Base-by-base conservation (phyloP, 2,329 filamentous ascomycete genomes). In the Colletotrichum limetticola region DNA sequence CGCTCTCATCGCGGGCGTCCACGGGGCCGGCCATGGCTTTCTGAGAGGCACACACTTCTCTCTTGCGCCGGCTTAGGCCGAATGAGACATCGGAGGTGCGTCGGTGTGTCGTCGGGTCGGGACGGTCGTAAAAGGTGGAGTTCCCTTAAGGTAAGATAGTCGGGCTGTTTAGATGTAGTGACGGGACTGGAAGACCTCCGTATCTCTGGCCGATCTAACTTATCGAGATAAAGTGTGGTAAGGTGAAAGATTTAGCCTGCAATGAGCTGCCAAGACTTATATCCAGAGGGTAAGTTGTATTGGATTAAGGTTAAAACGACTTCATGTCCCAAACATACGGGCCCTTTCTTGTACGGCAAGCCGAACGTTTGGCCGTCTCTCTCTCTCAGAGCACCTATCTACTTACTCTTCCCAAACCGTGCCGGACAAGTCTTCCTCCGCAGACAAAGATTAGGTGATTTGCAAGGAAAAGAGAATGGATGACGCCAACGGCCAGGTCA, bases 401-500 rank as follows among this genome's bases (percentile, higher is more conserved):
- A 32, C 30, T 32, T 32, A 32, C 30, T 24, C 30, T 32, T 42
- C 32, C 22, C 12, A 22, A 30, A 3, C 37, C 30, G 30, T 32
- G 30, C 56, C 60, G 66, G 66, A 66, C 60, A 66, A 65, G 60
- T 65, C 60, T 72, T 72, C 56, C 42, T 72, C 70, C 70, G 70
- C 70, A 46, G 42, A 19, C 4, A 35, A 46, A 9, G 30, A 56
- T 28, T 26, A 52, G 14, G 4, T 35, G 6, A 14, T 5, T 12
- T 19, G 61, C 24, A 26, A 55, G 14, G 5, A 24, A 22, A 4
- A 56, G 56, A 59, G 22, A 26, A 62, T 70, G 60, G 56, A 72
- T 71, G 71, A 72, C 71, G 71, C 71, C 55, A 72, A 57, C 26
- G 56, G 56, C 71, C 56, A 61, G 60, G 53, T 24, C 42, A 22